These are phyloP conservation scores for Carallia brachiata DNA, from an alignment of 345 rosid species.

Conservation along the genomic window DNA sequence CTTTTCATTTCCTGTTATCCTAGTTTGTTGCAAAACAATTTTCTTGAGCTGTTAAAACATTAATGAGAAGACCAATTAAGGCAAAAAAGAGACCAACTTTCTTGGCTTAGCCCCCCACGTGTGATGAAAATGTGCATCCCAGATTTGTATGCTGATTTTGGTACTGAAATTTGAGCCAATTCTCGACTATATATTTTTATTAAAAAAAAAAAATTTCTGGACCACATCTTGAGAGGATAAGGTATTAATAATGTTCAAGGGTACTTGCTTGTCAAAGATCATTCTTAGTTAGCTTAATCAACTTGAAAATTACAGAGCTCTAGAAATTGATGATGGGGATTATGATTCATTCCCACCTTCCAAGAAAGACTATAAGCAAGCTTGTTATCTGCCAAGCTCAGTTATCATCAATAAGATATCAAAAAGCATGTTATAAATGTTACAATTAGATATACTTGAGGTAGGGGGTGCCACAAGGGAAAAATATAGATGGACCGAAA, in stretches of 20 bases:
- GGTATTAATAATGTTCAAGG: neutral
- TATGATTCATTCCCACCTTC: neutral
- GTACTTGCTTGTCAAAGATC: neutral
- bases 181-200: no score
- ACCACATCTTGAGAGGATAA: neutral
- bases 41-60: no score
- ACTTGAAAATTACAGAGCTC: neutral
- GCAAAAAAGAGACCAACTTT: neutral
- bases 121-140: slow-evolving; percentile 4
- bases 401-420: neutral
- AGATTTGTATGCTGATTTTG: neutral
- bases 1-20: no score
- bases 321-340: neutral
- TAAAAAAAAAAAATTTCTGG: neutral
- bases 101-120: slow-evolving; percentile 10
- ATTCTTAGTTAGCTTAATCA: neutral
- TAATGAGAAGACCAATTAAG: neutral
- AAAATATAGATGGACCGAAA: no score
- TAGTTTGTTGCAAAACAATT: no score
- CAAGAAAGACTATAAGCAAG: neutral
- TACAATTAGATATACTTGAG: no score
- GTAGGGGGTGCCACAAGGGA: no score
- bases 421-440: neutral
- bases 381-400: neutral
- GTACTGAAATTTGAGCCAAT: slow-evolving; percentile 1